Base-by-base conservation (phyloP, 1,139 yeast species). In the Magnusiomyces fungicola region DNA sequence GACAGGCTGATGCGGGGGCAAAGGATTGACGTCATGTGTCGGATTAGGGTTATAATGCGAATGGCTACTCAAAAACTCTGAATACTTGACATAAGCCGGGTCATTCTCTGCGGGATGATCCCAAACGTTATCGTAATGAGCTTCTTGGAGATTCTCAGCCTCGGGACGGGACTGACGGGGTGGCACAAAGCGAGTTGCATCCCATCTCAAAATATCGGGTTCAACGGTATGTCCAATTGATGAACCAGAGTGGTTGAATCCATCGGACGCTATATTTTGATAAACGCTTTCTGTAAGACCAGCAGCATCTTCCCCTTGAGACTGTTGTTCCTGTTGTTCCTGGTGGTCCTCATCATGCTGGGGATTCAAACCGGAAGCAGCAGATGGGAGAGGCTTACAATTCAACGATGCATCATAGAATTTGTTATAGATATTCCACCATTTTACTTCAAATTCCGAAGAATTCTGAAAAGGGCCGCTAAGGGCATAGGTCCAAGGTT, bases 401-500 rank as follows among this genome's bases (percentile, higher is more conserved):
- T 46, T 46, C 37, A 52, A 34, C n/a, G 30, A 36, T 18, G 34
- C 25, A 24, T 65, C 68, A 52, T 68, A 74, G 51, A 65, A 64
- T 21, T 62, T 63, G 44, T 62, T 57, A 75, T 76, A 74, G 23
- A 64, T 60, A n/a, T 59, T 57, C 79, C 79, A 75, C 78, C 79
- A 75, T 46, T 63, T 66, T 37, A 58, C 41, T 30, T 52, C 51
- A 38, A 52, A 52, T 25, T 50, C 52, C 7, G 53, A 47, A 1
- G 50, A 45, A 16, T 32, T 29, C 10, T 29, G 45, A 45, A 44
- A 43, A 3, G 52, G 52, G 21, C 54, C 54, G 5, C 48, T 45
- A 18, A 48, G 45, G 14, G 54, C 37, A 45, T 54, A 56, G 37
- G 64, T 64, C 97, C 97, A 92, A 0, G 98, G 98, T 65, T 92